Base-by-base conservation (phyloP, 768 basidiomycete genomes). In the Mrakia blollopis region DNA sequence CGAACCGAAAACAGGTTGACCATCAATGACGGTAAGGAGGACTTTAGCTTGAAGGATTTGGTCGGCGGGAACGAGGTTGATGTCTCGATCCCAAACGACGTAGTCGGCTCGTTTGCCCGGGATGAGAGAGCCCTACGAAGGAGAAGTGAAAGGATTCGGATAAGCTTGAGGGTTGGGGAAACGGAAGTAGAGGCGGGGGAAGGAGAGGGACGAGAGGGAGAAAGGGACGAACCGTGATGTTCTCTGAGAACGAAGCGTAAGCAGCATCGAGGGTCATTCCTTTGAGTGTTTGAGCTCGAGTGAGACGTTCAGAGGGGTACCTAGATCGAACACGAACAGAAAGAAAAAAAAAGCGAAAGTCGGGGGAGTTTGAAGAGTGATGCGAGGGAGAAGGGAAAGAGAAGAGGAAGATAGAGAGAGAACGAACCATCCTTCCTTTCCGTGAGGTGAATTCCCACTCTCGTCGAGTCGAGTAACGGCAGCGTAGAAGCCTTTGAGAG, bases 211-310 rank as follows among this genome's bases (percentile, higher is more conserved):
- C 37, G n/a, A 32, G 25, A 44, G 28, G 3, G 30, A n/a, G 28
- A 21, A 10, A 52, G 25, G 21, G 35, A 75, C 74, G 37, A 14
- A 75, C 75, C 11, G 70, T 77, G 37, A 73, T 54, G 47, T 77
- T 72, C 18, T 77, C 76, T 1, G 70, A 65, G 30, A 95, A 94
- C 0, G 91, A 88, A 0, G 94, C 94, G 80, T 92, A 94, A 0
- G 95, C 94, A 0, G 93, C 89, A 79, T 93, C 92, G 41, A 91
- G 85, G 0, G 94, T 96, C 91, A 95, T 93, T 16, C 95, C 86
- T 70, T 82, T 80, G 39, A 98, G 85, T 0, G 95, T 92, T 82
- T 98, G 90, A 23, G 86, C 85, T 7, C 94, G 88, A 7, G 92
- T 91, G 18, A 98, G 85, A n/a, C 87, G 86, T 82, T 98, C 88